Conservation (phyloP, 208 protist species). For the Trypanosoma melophagium region DNA sequence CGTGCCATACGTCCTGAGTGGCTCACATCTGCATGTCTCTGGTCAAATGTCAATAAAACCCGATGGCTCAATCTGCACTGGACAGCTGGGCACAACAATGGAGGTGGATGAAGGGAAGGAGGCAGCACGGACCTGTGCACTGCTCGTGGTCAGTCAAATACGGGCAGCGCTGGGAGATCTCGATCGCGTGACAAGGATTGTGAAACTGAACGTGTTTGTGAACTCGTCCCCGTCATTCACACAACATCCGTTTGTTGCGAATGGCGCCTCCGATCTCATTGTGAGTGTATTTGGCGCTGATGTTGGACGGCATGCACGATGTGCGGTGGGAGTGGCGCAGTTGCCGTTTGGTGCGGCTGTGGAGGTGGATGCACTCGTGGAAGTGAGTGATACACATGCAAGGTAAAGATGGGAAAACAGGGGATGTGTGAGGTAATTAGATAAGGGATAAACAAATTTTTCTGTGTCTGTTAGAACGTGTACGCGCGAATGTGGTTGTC, state of each 20-base stretch:
- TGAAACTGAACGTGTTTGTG: slow-evolving; percentile 79
- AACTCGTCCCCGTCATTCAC: slow-evolving; percentile 60
- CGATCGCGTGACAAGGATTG: slow-evolving; percentile 64
- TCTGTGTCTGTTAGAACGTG: neutral
- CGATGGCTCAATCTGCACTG: slow-evolving; percentile 42
- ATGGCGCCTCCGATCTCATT: slow-evolving; percentile 79
- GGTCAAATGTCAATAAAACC: slow-evolving; percentile 73
- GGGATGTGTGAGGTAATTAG: too few relatives aligned
- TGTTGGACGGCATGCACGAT: slow-evolving; percentile 70
- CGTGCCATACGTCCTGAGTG: slow-evolving; percentile 50
- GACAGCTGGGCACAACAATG: slow-evolving; percentile 53
- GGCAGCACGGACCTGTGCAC: slow-evolving; percentile 47
- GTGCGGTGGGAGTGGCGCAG: slow-evolving; percentile 67
- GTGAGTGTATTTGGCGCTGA: slow-evolving; percentile 63
- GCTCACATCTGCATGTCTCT: slow-evolving; percentile 55
- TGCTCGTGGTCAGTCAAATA: slow-evolving; percentile 59
- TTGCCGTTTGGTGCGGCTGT: slow-evolving; percentile 69
- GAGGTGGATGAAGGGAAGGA: slow-evolving; percentile 58
- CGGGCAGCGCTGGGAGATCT: slow-evolving; percentile 66
- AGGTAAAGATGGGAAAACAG: too few relatives aligned
- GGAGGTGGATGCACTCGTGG: slow-evolving; percentile 70
- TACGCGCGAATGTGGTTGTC: neutral
- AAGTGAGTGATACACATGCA: slow-evolving; percentile 24
- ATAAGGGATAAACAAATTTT: neutral
- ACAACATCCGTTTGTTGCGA: slow-evolving; percentile 64